Evolutionary conservation across 1,139 yeast genomes (phyloP), one percentile per base, ranked within the genome.

Genomic region (Eremothecium cymbalariae): DNA sequence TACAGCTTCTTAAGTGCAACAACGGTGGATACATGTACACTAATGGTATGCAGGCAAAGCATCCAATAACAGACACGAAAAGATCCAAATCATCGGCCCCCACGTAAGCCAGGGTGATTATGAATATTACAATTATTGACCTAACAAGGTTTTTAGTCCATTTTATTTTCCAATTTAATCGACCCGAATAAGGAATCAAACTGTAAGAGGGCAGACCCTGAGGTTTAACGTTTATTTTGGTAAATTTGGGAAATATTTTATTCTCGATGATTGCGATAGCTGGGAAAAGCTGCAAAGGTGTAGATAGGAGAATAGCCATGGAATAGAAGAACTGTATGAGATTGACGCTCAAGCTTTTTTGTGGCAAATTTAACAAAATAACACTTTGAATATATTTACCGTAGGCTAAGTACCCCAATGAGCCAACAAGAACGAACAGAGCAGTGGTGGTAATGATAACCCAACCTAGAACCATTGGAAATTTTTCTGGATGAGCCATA

Each of bases 11-110:
- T 32, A 62, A 64, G 51, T 81, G 90, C 33, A 81, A 60, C 64
- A 81, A 64, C 12, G 93, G 88, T 3, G 93, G 90, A 52, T 80
- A 80, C 73, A 81, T 77, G 60, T 81, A 81, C 3, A 81, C 90
- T 62, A 81, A 67, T 0, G 93, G 93, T 37, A 81, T 78, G 53
- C 93, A 81, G 1, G 88, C 88, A 61, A 80, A 76, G 37, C 86
- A 79, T 1, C 93, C 93, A 33, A 79, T 77, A 51, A 81, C 77
- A 2, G 85, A 75, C 16, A 81, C 88, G 58, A 81, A 78, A 43
- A 65, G 68, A 51, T 81, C 90, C 41, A 81, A 60, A 48, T 78
- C 74, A 39, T 68, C 65, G 1, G 85, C 79, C 0, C 88, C 88
- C 43, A 65, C 63, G 39, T 73, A 68, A 2, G 81, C 77, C 35